phyloP scores from a whole-genome alignment of 306 rosid species.

The Malus fusca region DNA sequence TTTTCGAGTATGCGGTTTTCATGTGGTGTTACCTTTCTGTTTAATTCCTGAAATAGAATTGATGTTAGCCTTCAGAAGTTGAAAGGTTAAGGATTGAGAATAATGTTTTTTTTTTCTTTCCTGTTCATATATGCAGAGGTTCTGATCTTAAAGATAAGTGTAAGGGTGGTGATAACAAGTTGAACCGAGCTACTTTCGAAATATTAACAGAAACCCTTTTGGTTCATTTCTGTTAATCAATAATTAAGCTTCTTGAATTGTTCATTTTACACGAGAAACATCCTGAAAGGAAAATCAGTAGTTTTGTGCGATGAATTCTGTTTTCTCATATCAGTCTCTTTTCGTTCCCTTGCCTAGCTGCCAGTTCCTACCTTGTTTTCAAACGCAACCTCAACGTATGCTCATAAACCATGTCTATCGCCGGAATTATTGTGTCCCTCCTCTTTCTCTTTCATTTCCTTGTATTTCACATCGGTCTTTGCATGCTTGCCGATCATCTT shows the following conservation, averaged over 20 bases:
- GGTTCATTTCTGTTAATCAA: background rate
- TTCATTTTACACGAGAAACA: background rate
- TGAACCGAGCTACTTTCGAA: background rate
- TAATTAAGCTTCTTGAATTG: background rate
- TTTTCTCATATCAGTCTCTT: constrained; percentile 24
- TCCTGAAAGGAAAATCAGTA: background rate
- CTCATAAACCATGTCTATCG: background rate
- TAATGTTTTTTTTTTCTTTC: no score
- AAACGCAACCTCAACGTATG: constrained; percentile 14
- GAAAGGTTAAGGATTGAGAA: background rate
- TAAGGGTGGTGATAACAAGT: background rate
- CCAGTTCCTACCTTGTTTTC: constrained; percentile 26
- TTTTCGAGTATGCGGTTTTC: no score
- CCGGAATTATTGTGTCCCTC: background rate
- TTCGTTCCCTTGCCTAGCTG: constrained; percentile 18
- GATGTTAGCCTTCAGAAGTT: no score
- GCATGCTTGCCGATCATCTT: constrained; percentile 18
- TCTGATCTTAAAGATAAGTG: no score
- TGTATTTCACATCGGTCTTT: constrained; percentile 1
- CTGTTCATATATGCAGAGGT: no score
- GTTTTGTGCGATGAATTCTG: constrained; percentile 55
- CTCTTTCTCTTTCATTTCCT: constrained; percentile 18
- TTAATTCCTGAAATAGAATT: no score
- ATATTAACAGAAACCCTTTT: background rate
- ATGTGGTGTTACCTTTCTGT: no score